Base-by-base conservation (phyloP, 768 basidiomycete species). In the Hemileccinum impolitum region DNA sequence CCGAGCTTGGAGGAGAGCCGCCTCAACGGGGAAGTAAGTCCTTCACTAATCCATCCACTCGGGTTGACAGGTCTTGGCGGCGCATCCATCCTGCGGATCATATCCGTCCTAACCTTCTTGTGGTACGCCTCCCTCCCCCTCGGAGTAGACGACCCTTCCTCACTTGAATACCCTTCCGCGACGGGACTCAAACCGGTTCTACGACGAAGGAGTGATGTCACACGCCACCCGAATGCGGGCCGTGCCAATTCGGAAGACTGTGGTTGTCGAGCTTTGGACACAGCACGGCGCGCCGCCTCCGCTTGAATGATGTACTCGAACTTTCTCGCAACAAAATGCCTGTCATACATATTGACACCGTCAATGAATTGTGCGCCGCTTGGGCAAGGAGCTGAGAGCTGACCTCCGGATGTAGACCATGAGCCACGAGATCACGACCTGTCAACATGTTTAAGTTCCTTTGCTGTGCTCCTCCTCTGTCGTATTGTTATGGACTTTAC, bases 401-500 rank as follows among this genome's bases (percentile, higher is more conserved):
- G 23, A 87, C 87, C 81, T 82, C 49, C 92, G 77, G 50, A 85
- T 77, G 50, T 83, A 79, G 23, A 95, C 90, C 66, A 90, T 87
- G 50, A 90, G 73, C 85, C 90, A 90, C 0, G 90, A 90, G 7
- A 93, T 79, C 13, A 83, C 59, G 34, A 91, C 80, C 84, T 91
- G 44, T n/a, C 35, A 12, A 42, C 19, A 35, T 36, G 17, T 10
- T n/a, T n/a, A n/a, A n/a, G n/a, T n/a, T 36, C 15, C 40, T 11
- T 15, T 15, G 19, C 12, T n/a, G 53, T 17, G 23, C 28, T 46
- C 25, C 28, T 46, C 25, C 6, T 7, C 9, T 17, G 18, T 30
- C 28, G 2, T 12, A 12, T 25, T 45, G n/a, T n/a, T n/a, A 30
- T 21, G 21, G 39, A 19, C 44, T 40, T n/a, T 17, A 75, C 85